Conservation (phyloP, 352 stramenopile genomes). For the Globisporangium paddicum region DNA sequence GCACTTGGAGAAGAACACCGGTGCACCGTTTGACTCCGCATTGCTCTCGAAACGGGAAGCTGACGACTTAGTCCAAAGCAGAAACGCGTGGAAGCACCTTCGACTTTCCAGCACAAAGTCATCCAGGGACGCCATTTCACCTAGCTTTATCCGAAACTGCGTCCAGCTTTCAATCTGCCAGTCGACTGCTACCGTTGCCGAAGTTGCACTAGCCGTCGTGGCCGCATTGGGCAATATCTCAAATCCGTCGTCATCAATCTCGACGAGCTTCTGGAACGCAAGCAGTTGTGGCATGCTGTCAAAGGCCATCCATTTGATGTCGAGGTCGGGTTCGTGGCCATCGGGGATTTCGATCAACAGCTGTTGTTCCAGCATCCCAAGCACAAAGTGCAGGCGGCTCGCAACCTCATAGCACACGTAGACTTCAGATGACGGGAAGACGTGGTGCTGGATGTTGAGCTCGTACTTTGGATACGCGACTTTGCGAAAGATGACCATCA, state of each 20-base stretch:
- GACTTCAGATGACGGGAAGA: slow-evolving; percentile 46
- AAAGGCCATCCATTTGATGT: slow-evolving; percentile 38
- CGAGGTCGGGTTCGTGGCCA: slow-evolving; percentile 37
- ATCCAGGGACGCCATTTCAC: slow-evolving; percentile 44
- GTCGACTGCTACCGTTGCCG: background rate
- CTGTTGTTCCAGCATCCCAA: slow-evolving; percentile 40
- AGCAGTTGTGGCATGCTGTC: slow-evolving; percentile 32
- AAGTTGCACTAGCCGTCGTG: background rate
- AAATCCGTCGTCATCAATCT: slow-evolving; percentile 19
- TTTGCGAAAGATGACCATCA: slow-evolving; percentile 76
- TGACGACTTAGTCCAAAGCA: slow-evolving; percentile 30
- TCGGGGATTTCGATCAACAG: slow-evolving; percentile 27
- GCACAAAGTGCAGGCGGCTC: slow-evolving; percentile 43
- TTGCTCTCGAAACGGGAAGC: background rate
- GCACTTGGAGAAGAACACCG: slow-evolving; percentile 55
- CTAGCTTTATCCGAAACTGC: slow-evolving; percentile 40
- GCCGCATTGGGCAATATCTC: slow-evolving; percentile 3
- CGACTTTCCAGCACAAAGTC: slow-evolving; percentile 51
- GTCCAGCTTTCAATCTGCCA: slow-evolving; percentile 53
- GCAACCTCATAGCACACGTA: slow-evolving; percentile 72
- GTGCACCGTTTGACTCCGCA: slow-evolving; percentile 12
- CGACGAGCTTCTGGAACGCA: slow-evolving; percentile 45
- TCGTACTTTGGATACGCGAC: slow-evolving; percentile 52
- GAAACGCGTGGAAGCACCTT: slow-evolving; percentile 39
- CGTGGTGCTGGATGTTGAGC: slow-evolving; percentile 19